Conservation (phyloP, 495 filamentous ascomycete species). For the Podospora pseudocomata region DNA sequence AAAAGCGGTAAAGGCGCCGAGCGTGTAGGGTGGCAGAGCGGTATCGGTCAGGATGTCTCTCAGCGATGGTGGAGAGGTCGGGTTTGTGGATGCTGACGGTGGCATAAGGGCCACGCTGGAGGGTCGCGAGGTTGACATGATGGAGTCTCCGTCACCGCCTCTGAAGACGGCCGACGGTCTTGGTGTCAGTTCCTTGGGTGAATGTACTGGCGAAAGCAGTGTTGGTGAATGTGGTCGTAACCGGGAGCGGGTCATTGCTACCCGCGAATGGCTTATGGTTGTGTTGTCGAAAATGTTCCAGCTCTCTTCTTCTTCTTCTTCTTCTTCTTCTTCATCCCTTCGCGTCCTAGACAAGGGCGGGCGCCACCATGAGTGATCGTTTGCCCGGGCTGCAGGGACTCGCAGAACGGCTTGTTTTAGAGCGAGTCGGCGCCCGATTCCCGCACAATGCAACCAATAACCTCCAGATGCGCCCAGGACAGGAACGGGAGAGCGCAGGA, state of each 20-base stretch:
- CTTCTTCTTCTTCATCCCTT: conserved; percentile 23
- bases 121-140: conserved; percentile 45
- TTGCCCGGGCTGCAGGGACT: conserved; percentile 25
- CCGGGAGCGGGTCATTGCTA: conserved; percentile 45
- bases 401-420: conserved; percentile 25
- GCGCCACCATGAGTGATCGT: conserved; percentile 15
- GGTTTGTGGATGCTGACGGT: conserved; percentile 24
- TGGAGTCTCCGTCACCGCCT: conserved; percentile 42
- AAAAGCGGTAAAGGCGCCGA: conserved; percentile 94
- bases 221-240: conserved; percentile 42
- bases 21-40: conserved; percentile 85
- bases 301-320: conserved; percentile 19
- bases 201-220: conserved; percentile 37
- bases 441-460: conserved; percentile 31
- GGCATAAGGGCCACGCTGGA: conserved; percentile 43
- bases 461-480: conserved; percentile 9
- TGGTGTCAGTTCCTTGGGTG: conserved; percentile 37
- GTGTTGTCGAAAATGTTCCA: conserved; percentile 16
- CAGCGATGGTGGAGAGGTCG: conserved; percentile 70
- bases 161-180: conserved; percentile 37
- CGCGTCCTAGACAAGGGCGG: conserved; percentile 15
- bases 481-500: conserved; percentile 18
- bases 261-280: conserved; percentile 15
- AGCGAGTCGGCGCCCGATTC: conserved; percentile 25
- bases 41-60: conserved; percentile 83